Percentiles rank a stretch among this genome's conserved stretches.
Evolutionary conservation across 805 yeast genomes (phyloP).

Genomic region (Aciculoconidium aculeatum): DNA sequence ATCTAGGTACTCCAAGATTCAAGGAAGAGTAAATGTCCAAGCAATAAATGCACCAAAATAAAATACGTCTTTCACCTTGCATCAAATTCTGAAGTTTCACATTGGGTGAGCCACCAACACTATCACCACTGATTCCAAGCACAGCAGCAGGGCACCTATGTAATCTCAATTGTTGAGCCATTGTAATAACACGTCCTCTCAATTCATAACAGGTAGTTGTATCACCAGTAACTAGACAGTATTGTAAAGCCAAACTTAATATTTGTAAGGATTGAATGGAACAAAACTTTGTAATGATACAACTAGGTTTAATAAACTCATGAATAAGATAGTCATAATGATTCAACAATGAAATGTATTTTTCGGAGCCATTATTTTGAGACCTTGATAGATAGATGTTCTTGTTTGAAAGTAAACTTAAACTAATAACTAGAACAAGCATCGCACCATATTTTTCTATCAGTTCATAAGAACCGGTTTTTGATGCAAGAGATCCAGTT

Average conservation of each 20-base stretch:
- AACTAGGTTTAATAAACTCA: conserved; percentile 55
- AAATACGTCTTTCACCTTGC: conserved; percentile 75
- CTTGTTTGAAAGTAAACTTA: conserved; percentile 43
- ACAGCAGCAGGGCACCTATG: conserved; percentile 87
- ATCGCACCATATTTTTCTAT: conserved; percentile 54
- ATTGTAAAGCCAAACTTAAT: conserved; percentile 60
- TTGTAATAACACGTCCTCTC: conserved; percentile 68
- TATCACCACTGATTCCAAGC: conserved; percentile 48
- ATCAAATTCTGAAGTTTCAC: conserved; percentile 52
- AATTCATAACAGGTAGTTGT: conserved; percentile 67
- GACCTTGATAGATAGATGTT: conserved; percentile 16
- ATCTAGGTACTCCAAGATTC: conserved; percentile 76
- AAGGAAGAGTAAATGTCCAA: conserved; percentile 72
- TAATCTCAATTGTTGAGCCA: conserved; percentile 80
- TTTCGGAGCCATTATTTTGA: conserved; percentile 9
- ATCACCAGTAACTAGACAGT: conserved; percentile 70
- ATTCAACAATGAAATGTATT: conserved; percentile 23
- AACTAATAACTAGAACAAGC: conserved; percentile 41
- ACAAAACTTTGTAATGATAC: conserved; percentile 49
- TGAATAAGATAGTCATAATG: conserved; percentile 58
- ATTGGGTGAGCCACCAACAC: conserved; percentile 8
- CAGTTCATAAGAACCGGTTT: conserved; percentile 19
- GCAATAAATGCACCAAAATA: conserved; percentile 80
- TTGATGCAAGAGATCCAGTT: conserved; percentile 8
- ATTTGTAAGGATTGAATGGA: conserved; percentile 68